Evolutionary conservation across 352 stramenopile genomes (phyloP).

Genomic region (Aphanomyces invadans): DNA sequence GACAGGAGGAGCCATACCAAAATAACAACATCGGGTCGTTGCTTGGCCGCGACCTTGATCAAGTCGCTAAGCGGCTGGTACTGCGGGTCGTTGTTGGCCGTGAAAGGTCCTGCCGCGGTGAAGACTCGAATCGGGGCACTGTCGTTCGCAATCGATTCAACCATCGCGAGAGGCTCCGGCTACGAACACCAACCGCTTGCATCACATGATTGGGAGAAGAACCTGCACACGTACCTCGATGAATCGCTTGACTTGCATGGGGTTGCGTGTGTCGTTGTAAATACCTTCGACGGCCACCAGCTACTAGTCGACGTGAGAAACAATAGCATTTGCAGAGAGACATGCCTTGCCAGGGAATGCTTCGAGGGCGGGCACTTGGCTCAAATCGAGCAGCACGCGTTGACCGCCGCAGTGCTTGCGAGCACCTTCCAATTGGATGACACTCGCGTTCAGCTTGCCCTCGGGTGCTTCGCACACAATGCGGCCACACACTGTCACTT

Average conservation of each 20-base stretch:
- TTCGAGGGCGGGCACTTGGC: slow-evolving; percentile 55
- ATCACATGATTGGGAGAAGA: background rate
- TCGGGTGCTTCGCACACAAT: slow-evolving; percentile 79
- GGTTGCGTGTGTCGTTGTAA: slow-evolving; percentile 54
- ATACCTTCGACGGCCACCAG: slow-evolving; percentile 76
- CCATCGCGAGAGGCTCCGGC: slow-evolving; percentile 51
- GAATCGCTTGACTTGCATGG: slow-evolving; percentile 71
- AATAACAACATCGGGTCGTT: slow-evolving; percentile 92
- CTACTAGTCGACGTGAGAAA: slow-evolving; percentile 26
- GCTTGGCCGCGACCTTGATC: slow-evolving; percentile 61
- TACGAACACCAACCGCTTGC: slow-evolving; percentile 22
- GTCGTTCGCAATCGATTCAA: slow-evolving; percentile 37
- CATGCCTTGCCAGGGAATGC: slow-evolving; percentile 75
- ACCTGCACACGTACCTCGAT: slow-evolving; percentile 40
- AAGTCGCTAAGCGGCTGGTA: slow-evolving; percentile 95
- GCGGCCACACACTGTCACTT: slow-evolving; percentile 68
- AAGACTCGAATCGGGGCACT: slow-evolving; percentile 67
- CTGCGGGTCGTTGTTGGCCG: slow-evolving; percentile 88
- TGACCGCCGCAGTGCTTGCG: slow-evolving; percentile 76
- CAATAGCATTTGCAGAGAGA: background rate
- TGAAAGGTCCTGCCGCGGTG: slow-evolving; percentile 91
- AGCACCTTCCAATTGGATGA: slow-evolving; percentile 73
- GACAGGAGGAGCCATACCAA: slow-evolving; percentile 42
- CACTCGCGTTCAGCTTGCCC: slow-evolving; percentile 74
- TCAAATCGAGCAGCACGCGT: slow-evolving; percentile 68